Evolutionary conservation across 2,329 filamentous ascomycete genomes (phyloP).

Genomic region (Paraconiothyrium brasiliense): DNA sequence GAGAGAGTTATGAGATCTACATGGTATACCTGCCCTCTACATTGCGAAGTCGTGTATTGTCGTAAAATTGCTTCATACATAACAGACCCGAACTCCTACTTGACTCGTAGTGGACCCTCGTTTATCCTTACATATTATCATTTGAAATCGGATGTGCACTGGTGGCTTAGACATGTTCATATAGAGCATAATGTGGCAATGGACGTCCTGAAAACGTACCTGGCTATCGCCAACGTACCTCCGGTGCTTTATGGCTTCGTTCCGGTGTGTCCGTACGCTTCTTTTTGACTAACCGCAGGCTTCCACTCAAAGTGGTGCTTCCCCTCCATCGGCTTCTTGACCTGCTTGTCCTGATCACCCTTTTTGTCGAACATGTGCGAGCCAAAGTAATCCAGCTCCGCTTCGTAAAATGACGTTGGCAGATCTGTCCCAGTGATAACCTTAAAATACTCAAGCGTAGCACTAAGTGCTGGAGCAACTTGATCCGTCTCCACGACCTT

Average conservation of each 20-base stretch:
- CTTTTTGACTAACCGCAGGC: slow-evolving; percentile 41
- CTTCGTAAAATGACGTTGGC: slow-evolving; percentile 75
- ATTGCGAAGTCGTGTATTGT: not conserved
- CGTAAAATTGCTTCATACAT: not conserved
- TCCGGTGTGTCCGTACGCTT: slow-evolving; percentile 21
- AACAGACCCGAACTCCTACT: not conserved
- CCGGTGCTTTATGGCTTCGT: not conserved
- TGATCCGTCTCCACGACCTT: slow-evolving; percentile 66
- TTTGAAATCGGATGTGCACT: not conserved
- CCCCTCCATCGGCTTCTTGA: slow-evolving; percentile 61
- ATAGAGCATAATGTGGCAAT: not conserved
- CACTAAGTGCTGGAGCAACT: slow-evolving; percentile 67
- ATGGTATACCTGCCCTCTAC: not conserved
- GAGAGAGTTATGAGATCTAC: not conserved
- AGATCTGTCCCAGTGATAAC: slow-evolving; percentile 67
- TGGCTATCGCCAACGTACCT: not conserved
- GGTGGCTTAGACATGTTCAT: not conserved
- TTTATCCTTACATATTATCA: not conserved
- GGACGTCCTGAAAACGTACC: not conserved
- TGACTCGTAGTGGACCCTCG: not conserved
- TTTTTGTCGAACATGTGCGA: slow-evolving; percentile 71
- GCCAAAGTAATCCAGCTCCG: slow-evolving; percentile 76
- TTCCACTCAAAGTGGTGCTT: slow-evolving; percentile 73
- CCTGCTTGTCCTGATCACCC: slow-evolving; percentile 60
- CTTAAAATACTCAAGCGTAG: slow-evolving; percentile 74